These are phyloP conservation scores for Glycine tomentella DNA, from an alignment of 306 rosid genomes.

Conservation along the genomic window DNA sequence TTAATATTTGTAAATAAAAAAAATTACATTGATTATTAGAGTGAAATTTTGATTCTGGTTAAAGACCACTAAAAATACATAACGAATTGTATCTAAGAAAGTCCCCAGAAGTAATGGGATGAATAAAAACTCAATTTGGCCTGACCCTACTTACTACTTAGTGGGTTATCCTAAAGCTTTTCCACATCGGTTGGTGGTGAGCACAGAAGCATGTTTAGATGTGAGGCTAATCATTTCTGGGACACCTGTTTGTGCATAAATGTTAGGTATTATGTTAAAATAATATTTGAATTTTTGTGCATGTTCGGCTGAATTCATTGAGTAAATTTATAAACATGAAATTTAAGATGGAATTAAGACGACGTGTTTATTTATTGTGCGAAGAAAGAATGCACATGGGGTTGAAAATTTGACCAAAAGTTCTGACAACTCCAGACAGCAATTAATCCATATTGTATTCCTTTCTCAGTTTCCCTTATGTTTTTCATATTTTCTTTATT, in stretches of 20 bases:
- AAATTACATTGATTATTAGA: too few species aligned
- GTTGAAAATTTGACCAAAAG: constrained; percentile 26
- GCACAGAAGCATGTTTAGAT: too few species aligned
- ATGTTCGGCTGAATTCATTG: constrained; percentile 35
- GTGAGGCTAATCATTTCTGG: constrained; percentile 45
- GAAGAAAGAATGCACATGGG: constrained; percentile 33
- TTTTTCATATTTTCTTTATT: background rate
- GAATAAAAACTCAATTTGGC: constrained; percentile 20
- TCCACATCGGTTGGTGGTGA: constrained; percentile 27
- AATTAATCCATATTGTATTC: background rate
- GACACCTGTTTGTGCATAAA: constrained; percentile 24
- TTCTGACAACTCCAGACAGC: constrained; percentile 1
- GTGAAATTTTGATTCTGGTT: too few species aligned
- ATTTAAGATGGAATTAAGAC: constrained; percentile 3
- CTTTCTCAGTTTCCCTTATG: background rate
- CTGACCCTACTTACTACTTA: constrained; percentile 34
- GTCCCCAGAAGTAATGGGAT: background rate
- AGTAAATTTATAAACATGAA: constrained; percentile 16
- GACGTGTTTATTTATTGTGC: background rate
- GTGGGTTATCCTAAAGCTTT: constrained; percentile 32
- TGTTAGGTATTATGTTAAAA: background rate
- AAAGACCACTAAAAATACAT: too few species aligned
- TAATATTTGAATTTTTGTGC: constrained; percentile 1
- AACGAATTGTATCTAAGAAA: too few species aligned
- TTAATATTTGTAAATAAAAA: too few species aligned